phyloP scores from a whole-genome alignment of 306 rosid species.

The Rosa chinensis region DNA sequence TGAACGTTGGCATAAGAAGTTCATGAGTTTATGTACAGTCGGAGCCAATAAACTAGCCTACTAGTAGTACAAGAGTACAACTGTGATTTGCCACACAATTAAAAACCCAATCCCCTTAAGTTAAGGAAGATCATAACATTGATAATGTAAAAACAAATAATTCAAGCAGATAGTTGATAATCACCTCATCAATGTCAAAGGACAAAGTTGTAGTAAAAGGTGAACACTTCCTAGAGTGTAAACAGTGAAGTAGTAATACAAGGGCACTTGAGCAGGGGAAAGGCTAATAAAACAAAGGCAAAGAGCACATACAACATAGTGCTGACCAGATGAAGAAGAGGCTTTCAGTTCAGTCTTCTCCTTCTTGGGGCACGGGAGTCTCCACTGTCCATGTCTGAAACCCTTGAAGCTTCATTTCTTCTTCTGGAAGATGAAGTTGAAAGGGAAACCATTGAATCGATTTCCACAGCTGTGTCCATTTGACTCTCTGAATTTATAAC shows the following conservation, averaged over 20 bases:
- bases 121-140: slow-evolving; percentile 12
- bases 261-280: not conserved
- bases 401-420: slow-evolving; percentile 70
- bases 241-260: slow-evolving; percentile 3
- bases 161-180: slow-evolving; percentile 22
- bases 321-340: slow-evolving; percentile 31
- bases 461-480: slow-evolving; percentile 83
- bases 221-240: slow-evolving; percentile 30
- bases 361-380: slow-evolving; percentile 87
- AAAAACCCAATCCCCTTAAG: slow-evolving; percentile 17
- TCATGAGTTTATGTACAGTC: slow-evolving; percentile 31
- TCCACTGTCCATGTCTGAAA: slow-evolving; percentile 86
- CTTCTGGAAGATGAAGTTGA: slow-evolving; percentile 92
- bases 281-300: slow-evolving; percentile 23
- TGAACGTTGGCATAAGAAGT: slow-evolving; percentile 9
- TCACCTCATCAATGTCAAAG: slow-evolving; percentile 31
- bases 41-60: slow-evolving; percentile 14
- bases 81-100: slow-evolving; percentile 16
- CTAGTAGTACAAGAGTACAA: slow-evolving; percentile 23
- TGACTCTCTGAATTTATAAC: slow-evolving; percentile 84
- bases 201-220: slow-evolving; percentile 26
- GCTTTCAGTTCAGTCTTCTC: slow-evolving; percentile 65
- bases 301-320: slow-evolving; percentile 39
- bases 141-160: slow-evolving; percentile 15
- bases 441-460: slow-evolving; percentile 83